Conservation (phyloP, 768 basidiomycete species). For the Xanthoconium purpureum region DNA sequence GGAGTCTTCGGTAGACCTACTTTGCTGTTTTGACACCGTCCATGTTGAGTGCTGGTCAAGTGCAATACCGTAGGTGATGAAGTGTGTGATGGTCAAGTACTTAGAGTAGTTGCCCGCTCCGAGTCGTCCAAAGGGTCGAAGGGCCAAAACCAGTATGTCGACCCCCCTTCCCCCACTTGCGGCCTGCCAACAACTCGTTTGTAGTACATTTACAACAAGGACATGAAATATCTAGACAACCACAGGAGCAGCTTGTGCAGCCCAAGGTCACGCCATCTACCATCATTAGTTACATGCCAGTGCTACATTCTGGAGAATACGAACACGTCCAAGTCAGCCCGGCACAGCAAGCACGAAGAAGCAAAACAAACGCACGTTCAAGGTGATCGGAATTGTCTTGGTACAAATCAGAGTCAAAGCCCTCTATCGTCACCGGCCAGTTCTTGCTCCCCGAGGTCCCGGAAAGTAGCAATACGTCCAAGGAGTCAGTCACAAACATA, state of each 20-base stretch:
- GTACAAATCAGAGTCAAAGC: too few relatives aligned
- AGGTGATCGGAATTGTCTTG: too few relatives aligned
- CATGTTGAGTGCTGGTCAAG: conserved; percentile 10
- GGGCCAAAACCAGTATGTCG: neutral
- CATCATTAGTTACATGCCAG: neutral
- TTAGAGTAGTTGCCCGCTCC: neutral
- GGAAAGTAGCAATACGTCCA: too few relatives aligned
- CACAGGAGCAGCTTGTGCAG: neutral
- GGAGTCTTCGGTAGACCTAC: conserved; percentile 15
- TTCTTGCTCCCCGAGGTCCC: too few relatives aligned
- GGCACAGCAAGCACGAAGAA: too few relatives aligned
- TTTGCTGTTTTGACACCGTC: conserved; percentile 35
- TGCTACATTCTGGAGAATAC: neutral
- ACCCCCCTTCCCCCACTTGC: neutral
- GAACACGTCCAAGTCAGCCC: neutral
- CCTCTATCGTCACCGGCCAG: too few relatives aligned
- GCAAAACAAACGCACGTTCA: too few relatives aligned
- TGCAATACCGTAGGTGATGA: neutral
- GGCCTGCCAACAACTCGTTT: too few relatives aligned
- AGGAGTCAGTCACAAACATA: too few relatives aligned
- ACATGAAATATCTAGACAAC: neutral
- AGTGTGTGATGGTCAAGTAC: neutral
- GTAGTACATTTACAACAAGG: neutral
- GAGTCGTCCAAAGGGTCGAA: neutral
- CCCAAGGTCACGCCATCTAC: too few relatives aligned